These are phyloP conservation scores for Oropetium thomaeum DNA, from an alignment of 176 grass and related monocot genomes.

Conservation along the genomic window DNA sequence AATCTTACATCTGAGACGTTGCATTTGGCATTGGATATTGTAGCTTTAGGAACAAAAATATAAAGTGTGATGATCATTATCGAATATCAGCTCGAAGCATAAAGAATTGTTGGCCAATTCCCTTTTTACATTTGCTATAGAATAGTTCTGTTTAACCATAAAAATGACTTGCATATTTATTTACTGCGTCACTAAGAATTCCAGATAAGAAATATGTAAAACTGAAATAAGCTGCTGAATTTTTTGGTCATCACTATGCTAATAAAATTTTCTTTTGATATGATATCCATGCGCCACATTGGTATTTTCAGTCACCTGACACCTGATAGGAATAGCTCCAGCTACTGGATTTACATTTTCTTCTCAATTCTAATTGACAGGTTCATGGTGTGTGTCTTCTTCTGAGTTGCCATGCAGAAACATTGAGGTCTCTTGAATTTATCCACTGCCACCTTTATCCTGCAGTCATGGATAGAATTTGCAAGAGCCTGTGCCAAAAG, in stretches of 20 bases:
- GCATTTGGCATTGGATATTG: background rate
- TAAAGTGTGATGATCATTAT: background rate
- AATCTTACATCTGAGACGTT: conserved; percentile 22
- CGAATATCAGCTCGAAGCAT: conserved; percentile 31
- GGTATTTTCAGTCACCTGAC: background rate
- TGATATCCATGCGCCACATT: background rate
- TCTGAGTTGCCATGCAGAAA: conserved; percentile 47
- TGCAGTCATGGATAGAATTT: conserved; percentile 52
- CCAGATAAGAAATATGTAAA: background rate
- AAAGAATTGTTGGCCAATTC: background rate
- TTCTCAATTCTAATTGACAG: conserved; percentile 39
- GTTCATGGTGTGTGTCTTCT: conserved; percentile 45
- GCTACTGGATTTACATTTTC: background rate
- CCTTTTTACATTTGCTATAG: background rate
- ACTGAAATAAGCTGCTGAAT: background rate
- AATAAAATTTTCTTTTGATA: background rate
- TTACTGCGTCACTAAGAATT: background rate
- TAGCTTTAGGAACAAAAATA: background rate
- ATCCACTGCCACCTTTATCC: conserved; percentile 50
- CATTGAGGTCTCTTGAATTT: conserved; percentile 58
- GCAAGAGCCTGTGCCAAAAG: conserved; percentile 22
- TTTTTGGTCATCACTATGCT: conserved; percentile 2
- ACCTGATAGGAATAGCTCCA: background rate
- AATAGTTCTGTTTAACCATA: background rate
- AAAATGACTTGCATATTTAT: background rate